Evolutionary conservation across 192 early-diverging fungal genomes (phyloP).

Genomic region (Podochytrium sp.): DNA sequence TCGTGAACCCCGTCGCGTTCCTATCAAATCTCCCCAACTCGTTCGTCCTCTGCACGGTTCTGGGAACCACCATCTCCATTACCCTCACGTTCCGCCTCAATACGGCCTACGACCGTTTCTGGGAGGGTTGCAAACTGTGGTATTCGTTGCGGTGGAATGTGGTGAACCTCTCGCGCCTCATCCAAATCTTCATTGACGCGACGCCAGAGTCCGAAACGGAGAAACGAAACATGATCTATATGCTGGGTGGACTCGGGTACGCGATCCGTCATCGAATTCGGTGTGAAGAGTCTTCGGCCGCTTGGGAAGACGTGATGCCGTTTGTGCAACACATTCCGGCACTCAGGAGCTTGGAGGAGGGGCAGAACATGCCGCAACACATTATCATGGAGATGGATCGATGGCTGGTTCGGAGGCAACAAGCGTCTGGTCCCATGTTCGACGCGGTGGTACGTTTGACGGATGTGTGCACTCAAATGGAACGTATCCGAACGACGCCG

Average conservation of each 20-base stretch:
- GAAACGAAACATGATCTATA: background rate
- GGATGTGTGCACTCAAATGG: slow-evolving; percentile 58
- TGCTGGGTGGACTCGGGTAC: background rate
- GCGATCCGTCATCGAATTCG: slow-evolving; percentile 62
- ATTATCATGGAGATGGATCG: slow-evolving; percentile 18
- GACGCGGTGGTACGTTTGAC: slow-evolving; percentile 32
- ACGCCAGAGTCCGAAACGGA: background rate
- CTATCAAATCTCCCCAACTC: slow-evolving; percentile 20
- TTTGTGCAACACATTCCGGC: background rate
- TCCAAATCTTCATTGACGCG: slow-evolving; percentile 58
- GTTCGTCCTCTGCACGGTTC: background rate
- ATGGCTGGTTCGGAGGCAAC: slow-evolving; percentile 26
- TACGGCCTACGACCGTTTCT: slow-evolving; percentile 54
- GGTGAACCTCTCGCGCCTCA: slow-evolving; percentile 75
- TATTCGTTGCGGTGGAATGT: slow-evolving; percentile 66
- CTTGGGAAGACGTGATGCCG: background rate
- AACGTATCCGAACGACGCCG: slow-evolving; percentile 83
- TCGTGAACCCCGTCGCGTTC: background rate
- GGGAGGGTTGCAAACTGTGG: slow-evolving; percentile 89
- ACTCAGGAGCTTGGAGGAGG: background rate
- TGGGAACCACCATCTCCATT: background rate
- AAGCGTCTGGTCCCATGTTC: background rate
- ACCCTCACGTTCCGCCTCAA: background rate
- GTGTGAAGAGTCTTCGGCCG: slow-evolving; percentile 35
- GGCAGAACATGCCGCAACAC: background rate